Evolutionary conservation across 2,329 filamentous ascomycete species (phyloP).

Genomic region (Penicillium sp.): DNA sequence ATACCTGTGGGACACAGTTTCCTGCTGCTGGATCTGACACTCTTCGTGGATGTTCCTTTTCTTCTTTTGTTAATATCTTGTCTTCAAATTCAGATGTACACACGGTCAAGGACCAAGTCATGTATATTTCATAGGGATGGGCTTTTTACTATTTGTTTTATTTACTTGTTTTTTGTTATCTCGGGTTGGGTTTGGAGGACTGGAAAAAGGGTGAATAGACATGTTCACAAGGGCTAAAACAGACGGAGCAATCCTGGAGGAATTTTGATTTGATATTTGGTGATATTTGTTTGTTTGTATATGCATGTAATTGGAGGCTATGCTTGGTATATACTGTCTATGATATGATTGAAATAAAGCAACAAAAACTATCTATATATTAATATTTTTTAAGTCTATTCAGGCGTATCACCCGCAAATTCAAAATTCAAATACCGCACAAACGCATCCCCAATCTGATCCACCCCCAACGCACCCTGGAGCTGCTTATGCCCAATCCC

Average conservation of each 20-base stretch:
- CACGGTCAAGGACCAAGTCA: slow-evolving; percentile 3
- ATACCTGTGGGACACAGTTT: not conserved
- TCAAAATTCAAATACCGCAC: slow-evolving; percentile 44
- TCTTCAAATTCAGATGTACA: not conserved
- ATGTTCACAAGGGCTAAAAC: not conserved
- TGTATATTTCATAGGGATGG: slow-evolving; percentile 3
- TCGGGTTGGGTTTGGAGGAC: not conserved
- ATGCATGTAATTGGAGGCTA: not conserved
- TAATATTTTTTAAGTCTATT: not conserved
- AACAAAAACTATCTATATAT: not conserved
- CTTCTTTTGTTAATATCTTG: not conserved
- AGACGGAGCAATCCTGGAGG: slow-evolving; percentile 13
- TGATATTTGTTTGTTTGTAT: not conserved
- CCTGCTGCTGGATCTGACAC: not conserved
- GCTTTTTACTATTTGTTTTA: not conserved
- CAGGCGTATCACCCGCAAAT: slow-evolving; percentile 30
- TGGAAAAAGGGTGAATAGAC: slow-evolving; percentile 1
- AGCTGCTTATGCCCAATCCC: slow-evolving; percentile 33
- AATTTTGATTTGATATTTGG: slow-evolving; percentile 5
- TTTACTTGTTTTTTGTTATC: slow-evolving; percentile 6
- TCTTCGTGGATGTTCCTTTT: too few species aligned
- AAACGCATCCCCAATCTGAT: slow-evolving; percentile 42
- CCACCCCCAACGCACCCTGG: slow-evolving; percentile 28
- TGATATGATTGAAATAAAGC: not conserved
- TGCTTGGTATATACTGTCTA: not conserved